Conservation (phyloP, 78 protist species). For the Isochrysis galbana region DNA sequence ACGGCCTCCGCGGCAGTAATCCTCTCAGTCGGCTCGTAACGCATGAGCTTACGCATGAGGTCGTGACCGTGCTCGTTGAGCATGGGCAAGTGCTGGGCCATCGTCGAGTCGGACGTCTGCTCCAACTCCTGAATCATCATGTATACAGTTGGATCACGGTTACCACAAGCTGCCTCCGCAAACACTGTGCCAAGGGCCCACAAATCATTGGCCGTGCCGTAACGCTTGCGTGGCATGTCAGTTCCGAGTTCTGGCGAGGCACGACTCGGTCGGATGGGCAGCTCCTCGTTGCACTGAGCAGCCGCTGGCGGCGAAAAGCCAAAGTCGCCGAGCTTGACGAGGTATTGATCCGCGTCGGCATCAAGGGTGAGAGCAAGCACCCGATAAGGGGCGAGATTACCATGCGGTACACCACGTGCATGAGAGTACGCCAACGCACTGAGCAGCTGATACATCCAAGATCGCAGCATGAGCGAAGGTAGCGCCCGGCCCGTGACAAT, state of each 20-base stretch:
- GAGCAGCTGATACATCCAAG: background rate
- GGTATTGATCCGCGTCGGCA: background rate
- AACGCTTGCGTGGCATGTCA: background rate
- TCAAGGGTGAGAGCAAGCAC: background rate
- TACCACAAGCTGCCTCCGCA: conserved; percentile 6
- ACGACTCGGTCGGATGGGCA: conserved; percentile 26
- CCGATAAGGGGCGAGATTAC: conserved; percentile 7
- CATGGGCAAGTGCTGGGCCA: background rate
- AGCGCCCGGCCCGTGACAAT: conserved; percentile 1
- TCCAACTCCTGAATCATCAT: conserved; percentile 25
- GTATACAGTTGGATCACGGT: conserved; percentile 10
- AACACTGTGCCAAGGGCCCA: conserved; percentile 27
- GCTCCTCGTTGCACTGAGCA: conserved; percentile 27
- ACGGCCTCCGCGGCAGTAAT: conserved; percentile 53
- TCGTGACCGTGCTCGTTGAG: conserved; percentile 31
- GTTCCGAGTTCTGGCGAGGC: background rate
- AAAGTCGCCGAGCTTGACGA: conserved; percentile 18
- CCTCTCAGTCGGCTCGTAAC: conserved; percentile 14
- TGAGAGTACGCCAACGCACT: background rate
- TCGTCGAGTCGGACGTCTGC: background rate
- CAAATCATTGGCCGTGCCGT: conserved; percentile 15
- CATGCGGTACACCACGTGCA: conserved; percentile 8
- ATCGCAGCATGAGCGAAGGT: conserved; percentile 11
- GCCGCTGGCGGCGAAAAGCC: conserved; percentile 27
- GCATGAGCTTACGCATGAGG: conserved; percentile 39